A percentile compares a stretch with the other conserved stretches of the same genome.
phyloP scores from a whole-genome alignment of 1,139 yeast genomes.

The Yamadazyma conglobata region DNA sequence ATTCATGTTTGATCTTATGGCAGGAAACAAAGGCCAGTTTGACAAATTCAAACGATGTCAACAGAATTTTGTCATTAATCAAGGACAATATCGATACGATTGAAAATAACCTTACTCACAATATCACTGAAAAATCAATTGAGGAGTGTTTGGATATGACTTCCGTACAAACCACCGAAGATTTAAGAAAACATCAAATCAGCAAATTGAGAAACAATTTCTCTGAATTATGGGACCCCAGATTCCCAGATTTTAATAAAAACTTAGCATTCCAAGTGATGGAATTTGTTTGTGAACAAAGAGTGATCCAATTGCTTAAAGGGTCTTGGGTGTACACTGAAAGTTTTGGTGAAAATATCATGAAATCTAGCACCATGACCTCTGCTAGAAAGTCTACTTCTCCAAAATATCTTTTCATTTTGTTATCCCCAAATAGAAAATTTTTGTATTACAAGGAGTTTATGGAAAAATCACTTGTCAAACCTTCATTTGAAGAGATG shows the following conservation, averaged over 20 bases:
- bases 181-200: slow-evolving; percentile 57
- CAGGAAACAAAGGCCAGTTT: slow-evolving; percentile 58
- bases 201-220: slow-evolving; percentile 36
- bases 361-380: slow-evolving; percentile 24
- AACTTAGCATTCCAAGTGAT: slow-evolving; percentile 57
- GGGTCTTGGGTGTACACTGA: slow-evolving; percentile 86
- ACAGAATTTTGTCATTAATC: slow-evolving; percentile 43
- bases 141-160: slow-evolving; percentile 48
- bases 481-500: slow-evolving; percentile 59
- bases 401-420: slow-evolving; percentile 49
- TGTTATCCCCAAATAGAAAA: slow-evolving; percentile 70
- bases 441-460: slow-evolving; percentile 61
- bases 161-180: slow-evolving; percentile 41
- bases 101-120: slow-evolving; percentile 25
- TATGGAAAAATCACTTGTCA: slow-evolving; percentile 38
- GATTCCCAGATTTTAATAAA: slow-evolving; percentile 47
- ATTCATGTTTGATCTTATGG: slow-evolving; percentile 64
- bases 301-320: slow-evolving; percentile 65
- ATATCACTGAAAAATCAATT: slow-evolving; percentile 21
- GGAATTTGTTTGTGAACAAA: slow-evolving; percentile 76
- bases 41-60: slow-evolving; percentile 43
- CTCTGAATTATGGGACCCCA: slow-evolving; percentile 29
- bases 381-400: slow-evolving; percentile 8
- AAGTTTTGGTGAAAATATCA: slow-evolving; percentile 48
- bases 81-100: slow-evolving; percentile 27